These are phyloP conservation scores for Vinca minor DNA, from an alignment of 257 asterid species.

Conservation along the genomic window DNA sequence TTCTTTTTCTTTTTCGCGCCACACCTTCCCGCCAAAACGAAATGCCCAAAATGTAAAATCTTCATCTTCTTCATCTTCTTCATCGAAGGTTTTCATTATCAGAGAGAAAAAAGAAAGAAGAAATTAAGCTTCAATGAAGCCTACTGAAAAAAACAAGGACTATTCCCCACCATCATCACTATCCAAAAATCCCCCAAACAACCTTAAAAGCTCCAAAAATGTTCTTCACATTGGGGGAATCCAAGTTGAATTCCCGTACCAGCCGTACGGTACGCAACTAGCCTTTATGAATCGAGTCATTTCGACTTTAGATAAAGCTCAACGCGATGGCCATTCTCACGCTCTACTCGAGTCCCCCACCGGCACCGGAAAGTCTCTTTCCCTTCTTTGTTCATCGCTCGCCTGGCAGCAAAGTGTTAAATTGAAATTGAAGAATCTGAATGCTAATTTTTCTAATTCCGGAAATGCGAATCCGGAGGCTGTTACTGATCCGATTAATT, in stretches of 20 bases:
- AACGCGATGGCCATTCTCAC: constrained; percentile 63
- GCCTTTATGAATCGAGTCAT: constrained; percentile 86
- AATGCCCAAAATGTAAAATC: background rate
- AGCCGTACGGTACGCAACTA: constrained; percentile 88
- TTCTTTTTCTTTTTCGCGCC: too few relatives aligned
- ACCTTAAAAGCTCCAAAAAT: constrained; percentile 20
- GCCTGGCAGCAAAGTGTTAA: constrained; percentile 85
- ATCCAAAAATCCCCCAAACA: constrained; percentile 1
- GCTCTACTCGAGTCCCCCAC: constrained; percentile 97
- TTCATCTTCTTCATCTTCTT: background rate
- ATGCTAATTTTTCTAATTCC: constrained; percentile 28
- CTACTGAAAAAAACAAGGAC: background rate
- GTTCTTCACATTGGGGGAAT: constrained; percentile 62
- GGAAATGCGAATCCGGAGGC: constrained; percentile 64
- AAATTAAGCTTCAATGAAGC: constrained; percentile 7
- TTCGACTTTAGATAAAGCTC: constrained; percentile 67
- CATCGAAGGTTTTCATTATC: too few relatives aligned
- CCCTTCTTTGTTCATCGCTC: constrained; percentile 76
- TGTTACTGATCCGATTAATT: constrained; percentile 56
- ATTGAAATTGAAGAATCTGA: constrained; percentile 30
- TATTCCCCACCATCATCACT: constrained; percentile 13
- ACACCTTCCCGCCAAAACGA: too few relatives aligned
- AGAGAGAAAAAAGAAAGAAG: too few relatives aligned
- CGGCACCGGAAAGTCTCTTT: constrained; percentile 89
- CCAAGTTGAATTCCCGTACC: constrained; percentile 86